These are phyloP conservation scores for Nicotiana rustica DNA, from an alignment of 305 asterid genomes.

Conservation along the genomic window DNA sequence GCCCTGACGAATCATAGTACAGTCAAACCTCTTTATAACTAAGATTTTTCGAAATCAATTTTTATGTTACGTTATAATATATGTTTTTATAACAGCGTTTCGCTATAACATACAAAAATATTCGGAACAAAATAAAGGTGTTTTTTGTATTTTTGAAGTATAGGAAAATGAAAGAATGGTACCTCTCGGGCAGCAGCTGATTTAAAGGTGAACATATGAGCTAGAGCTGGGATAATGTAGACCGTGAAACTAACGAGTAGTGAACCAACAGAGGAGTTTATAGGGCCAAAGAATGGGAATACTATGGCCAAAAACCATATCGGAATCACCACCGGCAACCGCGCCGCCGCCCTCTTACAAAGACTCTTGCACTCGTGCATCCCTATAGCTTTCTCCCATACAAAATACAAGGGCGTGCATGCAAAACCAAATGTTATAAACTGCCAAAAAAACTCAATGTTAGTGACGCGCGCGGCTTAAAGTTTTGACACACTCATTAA, in stretches of 20 bases:
- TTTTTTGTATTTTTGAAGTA: not conserved
- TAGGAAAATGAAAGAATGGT: not conserved
- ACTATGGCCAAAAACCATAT: slow-evolving; percentile 91
- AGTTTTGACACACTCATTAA: not conserved
- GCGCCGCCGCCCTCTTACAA: slow-evolving; percentile 84
- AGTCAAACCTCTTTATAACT: too few species aligned
- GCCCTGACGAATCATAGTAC: not conserved
- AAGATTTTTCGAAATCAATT: too few species aligned
- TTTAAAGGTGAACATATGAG: slow-evolving; percentile 79
- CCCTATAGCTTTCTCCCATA: slow-evolving; percentile 94
- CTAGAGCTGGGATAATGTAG: slow-evolving; percentile 87
- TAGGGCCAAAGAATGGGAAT: slow-evolving; percentile 94
- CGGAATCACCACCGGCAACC: slow-evolving; percentile 86
- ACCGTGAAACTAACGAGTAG: slow-evolving; percentile 94
- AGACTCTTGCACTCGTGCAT: slow-evolving; percentile 90
- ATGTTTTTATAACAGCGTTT: too few species aligned
- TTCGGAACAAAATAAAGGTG: too few species aligned
- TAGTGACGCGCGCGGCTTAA: not conserved
- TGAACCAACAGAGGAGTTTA: slow-evolving; percentile 86
- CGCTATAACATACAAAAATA: too few species aligned
- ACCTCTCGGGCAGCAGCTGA: slow-evolving; percentile 93
- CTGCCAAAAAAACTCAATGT: slow-evolving; percentile 49
- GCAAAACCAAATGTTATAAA: slow-evolving; percentile 94
- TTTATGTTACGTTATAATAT: too few species aligned
- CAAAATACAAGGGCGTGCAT: slow-evolving; percentile 88